Conservation (phyloP, 2,329 filamentous ascomycete genomes). For the Onygena corvina region DNA sequence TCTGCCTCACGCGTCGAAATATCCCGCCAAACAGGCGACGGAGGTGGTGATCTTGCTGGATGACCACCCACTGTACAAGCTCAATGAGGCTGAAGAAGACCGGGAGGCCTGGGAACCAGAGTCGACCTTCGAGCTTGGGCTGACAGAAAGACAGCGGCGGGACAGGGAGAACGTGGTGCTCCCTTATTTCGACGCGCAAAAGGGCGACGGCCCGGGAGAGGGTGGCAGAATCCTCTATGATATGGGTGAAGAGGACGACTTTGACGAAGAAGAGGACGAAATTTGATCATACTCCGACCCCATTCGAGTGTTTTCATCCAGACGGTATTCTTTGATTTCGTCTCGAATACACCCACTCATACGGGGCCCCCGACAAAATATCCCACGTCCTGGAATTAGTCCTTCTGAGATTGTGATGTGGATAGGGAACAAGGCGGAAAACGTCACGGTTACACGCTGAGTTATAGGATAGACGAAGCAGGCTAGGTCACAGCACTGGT, state of each 20-base stretch:
- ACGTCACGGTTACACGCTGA: neutral
- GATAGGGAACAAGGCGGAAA: neutral
- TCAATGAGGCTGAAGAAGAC: constrained; percentile 34
- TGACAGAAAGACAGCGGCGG: constrained; percentile 80
- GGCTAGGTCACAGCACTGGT: too few relatives aligned
- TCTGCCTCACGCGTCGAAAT: constrained; percentile 38
- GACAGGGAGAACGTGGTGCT: constrained; percentile 82
- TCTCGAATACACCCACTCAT: too few relatives aligned
- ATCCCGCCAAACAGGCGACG: constrained; percentile 36
- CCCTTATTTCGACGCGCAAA: constrained; percentile 95
- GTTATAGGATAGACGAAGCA: neutral
- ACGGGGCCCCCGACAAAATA: too few relatives aligned
- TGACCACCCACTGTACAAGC: constrained; percentile 60
- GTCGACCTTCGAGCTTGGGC: constrained; percentile 71
- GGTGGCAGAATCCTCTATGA: constrained; percentile 92
- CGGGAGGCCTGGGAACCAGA: constrained; percentile 48
- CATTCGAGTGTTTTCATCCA: neutral
- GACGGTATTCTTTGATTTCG: neutral
- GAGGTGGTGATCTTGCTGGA: constrained; percentile 53
- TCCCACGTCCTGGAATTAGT: too few relatives aligned
- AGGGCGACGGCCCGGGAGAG: constrained; percentile 56
- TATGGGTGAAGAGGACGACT: constrained; percentile 92
- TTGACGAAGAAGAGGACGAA: constrained; percentile 92
- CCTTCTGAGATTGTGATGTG: too few relatives aligned
- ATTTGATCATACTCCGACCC: constrained; percentile 42